Evolutionary conservation across 306 rosid genomes (phyloP).

Genomic region (Prunus fruticosa): DNA sequence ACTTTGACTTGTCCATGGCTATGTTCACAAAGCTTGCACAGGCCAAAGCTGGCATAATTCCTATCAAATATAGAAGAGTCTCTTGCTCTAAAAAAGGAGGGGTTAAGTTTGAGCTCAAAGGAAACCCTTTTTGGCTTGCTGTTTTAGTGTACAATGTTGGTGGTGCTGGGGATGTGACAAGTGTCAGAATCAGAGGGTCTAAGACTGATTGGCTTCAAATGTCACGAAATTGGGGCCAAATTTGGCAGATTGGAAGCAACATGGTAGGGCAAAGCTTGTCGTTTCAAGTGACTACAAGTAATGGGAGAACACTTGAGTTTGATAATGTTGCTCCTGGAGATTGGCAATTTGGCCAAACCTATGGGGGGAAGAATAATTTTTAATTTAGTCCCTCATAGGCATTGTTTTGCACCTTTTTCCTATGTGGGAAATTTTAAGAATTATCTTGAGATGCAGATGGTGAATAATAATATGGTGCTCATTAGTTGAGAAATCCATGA

Average conservation of each 20-base stretch:
- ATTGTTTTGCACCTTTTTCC: background rate
- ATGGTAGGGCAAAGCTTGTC: slow-evolving; percentile 55
- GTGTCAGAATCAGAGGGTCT: slow-evolving; percentile 40
- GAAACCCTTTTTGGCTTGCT: slow-evolving; percentile 41
- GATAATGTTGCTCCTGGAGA: slow-evolving; percentile 26
- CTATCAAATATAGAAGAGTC: slow-evolving; percentile 33
- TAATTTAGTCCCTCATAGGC: background rate
- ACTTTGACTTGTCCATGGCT: slow-evolving; percentile 55
- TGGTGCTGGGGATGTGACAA: slow-evolving; percentile 45
- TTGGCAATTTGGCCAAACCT: slow-evolving; percentile 60
- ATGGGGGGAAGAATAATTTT: slow-evolving; percentile 12
- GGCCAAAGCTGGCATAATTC: slow-evolving; percentile 51
- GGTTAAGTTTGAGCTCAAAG: slow-evolving; percentile 45
- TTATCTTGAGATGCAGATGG: background rate
- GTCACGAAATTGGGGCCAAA: slow-evolving; percentile 57
- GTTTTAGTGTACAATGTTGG: slow-evolving; percentile 54
- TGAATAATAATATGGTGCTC: background rate
- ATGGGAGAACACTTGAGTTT: slow-evolving; percentile 26
- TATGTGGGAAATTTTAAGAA: background rate
- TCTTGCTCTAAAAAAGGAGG: slow-evolving; percentile 41
- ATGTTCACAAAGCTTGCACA: slow-evolving; percentile 49
- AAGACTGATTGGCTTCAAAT: slow-evolving; percentile 29
- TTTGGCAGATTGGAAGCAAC: slow-evolving; percentile 22
- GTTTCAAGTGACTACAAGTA: slow-evolving; percentile 40
- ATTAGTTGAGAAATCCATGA: too few species aligned